phyloP scores from a whole-genome alignment of 352 stramenopile species.

The Pythium grandisporangium region DNA sequence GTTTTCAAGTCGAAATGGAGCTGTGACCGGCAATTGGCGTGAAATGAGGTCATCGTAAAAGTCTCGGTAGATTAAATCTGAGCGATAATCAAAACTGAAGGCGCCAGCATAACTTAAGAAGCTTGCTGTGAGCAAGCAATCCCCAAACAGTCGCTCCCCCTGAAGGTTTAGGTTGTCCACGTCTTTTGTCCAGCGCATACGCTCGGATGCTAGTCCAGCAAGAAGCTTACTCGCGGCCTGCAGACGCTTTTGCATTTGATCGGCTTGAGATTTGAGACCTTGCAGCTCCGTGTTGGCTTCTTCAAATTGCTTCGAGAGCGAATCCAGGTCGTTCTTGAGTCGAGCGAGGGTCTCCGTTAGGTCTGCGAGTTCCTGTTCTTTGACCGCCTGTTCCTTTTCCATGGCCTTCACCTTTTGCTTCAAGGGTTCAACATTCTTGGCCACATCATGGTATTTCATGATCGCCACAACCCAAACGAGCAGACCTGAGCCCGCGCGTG shows the following conservation, averaged over 20 bases:
- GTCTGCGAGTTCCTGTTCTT: slow-evolving; percentile 83
- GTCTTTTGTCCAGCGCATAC: slow-evolving; percentile 89
- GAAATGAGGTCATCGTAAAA: slow-evolving; percentile 81
- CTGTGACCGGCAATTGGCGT: slow-evolving; percentile 75
- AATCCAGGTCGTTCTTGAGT: slow-evolving; percentile 84
- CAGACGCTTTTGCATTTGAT: slow-evolving; percentile 93
- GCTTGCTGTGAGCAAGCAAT: slow-evolving; percentile 85
- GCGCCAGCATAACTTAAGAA: slow-evolving; percentile 89
- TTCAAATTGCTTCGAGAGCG: slow-evolving; percentile 87
- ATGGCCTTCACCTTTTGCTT: slow-evolving; percentile 88
- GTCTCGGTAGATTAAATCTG: slow-evolving; percentile 84
- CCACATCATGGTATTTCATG: slow-evolving; percentile 94
- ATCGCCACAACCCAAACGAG: slow-evolving; percentile 93
- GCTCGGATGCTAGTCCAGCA: slow-evolving; percentile 86
- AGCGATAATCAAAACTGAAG: slow-evolving; percentile 88
- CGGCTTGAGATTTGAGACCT: slow-evolving; percentile 86
- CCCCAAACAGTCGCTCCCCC: slow-evolving; percentile 80
- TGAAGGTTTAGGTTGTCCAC: slow-evolving; percentile 82
- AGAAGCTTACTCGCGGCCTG: slow-evolving; percentile 90
- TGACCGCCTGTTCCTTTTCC: slow-evolving; percentile 89
- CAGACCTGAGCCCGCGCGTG: slow-evolving; percentile 82
- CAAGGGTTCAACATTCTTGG: slow-evolving; percentile 91
- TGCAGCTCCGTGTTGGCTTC: slow-evolving; percentile 90
- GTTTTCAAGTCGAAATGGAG: slow-evolving; percentile 82
- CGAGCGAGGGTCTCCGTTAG: slow-evolving; percentile 79